Conservation (phyloP, 1,284 basidiomycete genomes). For the Malassezia brasiliensis region DNA sequence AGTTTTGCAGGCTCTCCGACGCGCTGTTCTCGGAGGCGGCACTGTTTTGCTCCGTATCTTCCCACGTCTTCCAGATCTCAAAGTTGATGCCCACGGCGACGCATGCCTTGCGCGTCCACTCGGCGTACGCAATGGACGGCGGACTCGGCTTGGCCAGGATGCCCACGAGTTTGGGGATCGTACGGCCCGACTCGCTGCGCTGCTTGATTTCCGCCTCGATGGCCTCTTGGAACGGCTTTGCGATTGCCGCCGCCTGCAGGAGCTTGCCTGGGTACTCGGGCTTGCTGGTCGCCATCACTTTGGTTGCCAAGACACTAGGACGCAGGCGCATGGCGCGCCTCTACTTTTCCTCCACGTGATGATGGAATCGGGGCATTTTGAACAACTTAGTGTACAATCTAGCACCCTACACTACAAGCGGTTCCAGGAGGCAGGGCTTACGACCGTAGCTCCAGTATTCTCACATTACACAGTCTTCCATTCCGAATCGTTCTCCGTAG, state of each 20-base stretch:
- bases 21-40: constrained; percentile 50
- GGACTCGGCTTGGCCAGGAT: constrained; percentile 78
- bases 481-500: not conserved
- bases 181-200: constrained; percentile 22
- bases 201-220: constrained; percentile 25
- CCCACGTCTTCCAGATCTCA: constrained; percentile 52
- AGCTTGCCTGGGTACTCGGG: constrained; percentile 41
- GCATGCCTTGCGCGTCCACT: constrained; percentile 87
- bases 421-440: not conserved
- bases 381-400: constrained; percentile 1
- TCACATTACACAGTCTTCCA: not conserved
- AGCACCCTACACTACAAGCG: not conserved
- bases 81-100: constrained; percentile 78
- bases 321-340: not conserved
- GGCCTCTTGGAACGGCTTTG: constrained; percentile 37
- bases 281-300: constrained; percentile 3
- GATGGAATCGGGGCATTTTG: not conserved
- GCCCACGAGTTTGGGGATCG: constrained; percentile 69
- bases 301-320: not conserved
- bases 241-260: constrained; percentile 36
- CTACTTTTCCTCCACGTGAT: constrained; percentile 3
- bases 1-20: constrained; percentile 60
- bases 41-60: constrained; percentile 22
- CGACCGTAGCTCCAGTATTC: not conserved
- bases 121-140: constrained; percentile 81